These are phyloP conservation scores for Serendipita sp. DNA, from an alignment of 768 basidiomycete species.

Conservation along the genomic window DNA sequence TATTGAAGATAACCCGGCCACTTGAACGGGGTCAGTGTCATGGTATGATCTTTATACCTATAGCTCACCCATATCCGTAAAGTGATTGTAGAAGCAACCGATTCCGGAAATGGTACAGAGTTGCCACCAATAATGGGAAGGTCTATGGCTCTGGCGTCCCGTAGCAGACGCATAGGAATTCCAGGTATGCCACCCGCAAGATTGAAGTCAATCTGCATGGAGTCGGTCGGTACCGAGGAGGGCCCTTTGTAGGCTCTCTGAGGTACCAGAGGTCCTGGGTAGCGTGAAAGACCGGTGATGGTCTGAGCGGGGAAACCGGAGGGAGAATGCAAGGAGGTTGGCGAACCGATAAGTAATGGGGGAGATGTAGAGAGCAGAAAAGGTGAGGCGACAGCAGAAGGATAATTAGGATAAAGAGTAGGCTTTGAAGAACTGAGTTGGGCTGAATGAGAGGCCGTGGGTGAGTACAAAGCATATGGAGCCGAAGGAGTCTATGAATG, in stretches of 20 bases:
- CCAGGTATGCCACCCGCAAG: neutral
- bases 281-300: neutral
- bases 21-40: neutral
- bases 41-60: neutral
- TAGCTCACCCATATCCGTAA: neutral
- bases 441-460: neutral
- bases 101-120: neutral
- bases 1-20: conserved; percentile 5
- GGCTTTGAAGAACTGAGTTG: neutral
- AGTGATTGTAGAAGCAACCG: conserved; percentile 1
- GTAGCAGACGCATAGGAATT: conserved; percentile 4
- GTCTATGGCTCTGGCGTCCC: neutral
- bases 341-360: neutral
- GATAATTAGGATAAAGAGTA: neutral
- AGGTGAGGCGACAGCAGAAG: neutral
- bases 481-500: neutral
- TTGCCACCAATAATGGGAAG: neutral
- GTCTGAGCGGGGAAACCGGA: neutral
- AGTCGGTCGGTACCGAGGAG: neutral
- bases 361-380: neutral
- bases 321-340: neutral
- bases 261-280: neutral
- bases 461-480: neutral
- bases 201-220: conserved; percentile 2
- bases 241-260: neutral